Base-by-base conservation (phyloP, 129 eudicot genomes). In the Calendula officinalis region DNA sequence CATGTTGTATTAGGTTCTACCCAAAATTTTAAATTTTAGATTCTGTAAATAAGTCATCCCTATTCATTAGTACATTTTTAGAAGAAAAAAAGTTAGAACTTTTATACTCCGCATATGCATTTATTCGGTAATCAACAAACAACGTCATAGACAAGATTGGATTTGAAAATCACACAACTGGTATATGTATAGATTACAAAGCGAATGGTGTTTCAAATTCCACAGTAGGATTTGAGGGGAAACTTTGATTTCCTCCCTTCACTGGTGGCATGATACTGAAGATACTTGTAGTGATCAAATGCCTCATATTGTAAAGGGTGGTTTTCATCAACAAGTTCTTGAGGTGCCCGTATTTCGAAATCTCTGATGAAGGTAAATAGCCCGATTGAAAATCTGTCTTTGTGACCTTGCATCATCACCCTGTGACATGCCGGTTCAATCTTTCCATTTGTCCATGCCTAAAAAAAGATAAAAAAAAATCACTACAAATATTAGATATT, bases 361-460 rank as follows among this genome's bases (percentile, higher is more conserved):
- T 82, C 88, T 60, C 69, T 72, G 9, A 78, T 79, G 72, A 85
- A 82, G n/a, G 87, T 36, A 55, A 85, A 85, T 5, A 79, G 8
- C 42, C 92, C 92, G 0, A 79, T 41, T 3, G 92, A 82, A 41
- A 50, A 79, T 60, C 92, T 74, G 37, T 77, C 83, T 40, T 68
- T 67, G 12, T 38, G 37, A 48, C 83, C 85, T 39, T 62, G 65
- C 85, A 85, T 82, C 55, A 76, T 79, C 70, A 85, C 88, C 63
- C 83, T 42, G n/a, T 85, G 92, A 9, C 45, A 35, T 3, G 85
- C 57, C 49, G 92, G 34, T 52, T 77, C 77, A 14, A 85, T 79
- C 73, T 68, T 73, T 11, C 88, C 92, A 59, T 85, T 85, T 42
- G 88, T 85, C 88, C 85, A 85, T 15, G 88, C 92, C 92, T 85